A percentile compares a stretch with the other conserved stretches of the same genome.
Evolutionary conservation across 495 filamentous ascomycete species (phyloP).

Genomic region (Aspergillus baeticus): DNA sequence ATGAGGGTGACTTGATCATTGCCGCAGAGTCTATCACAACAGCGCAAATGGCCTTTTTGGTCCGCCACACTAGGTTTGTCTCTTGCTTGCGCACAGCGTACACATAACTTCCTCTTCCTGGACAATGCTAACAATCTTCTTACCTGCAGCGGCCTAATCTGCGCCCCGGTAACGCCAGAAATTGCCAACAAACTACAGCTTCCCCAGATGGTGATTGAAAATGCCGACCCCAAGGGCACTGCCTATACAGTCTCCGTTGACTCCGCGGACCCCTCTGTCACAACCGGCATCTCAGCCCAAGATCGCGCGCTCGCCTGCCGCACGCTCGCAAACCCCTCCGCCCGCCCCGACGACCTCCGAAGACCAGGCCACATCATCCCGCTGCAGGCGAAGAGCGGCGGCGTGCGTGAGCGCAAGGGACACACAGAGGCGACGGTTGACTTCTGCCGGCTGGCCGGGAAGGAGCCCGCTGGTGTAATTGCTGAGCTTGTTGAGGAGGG

Average conservation of each 20-base stretch:
- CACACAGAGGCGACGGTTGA: constrained; percentile 94
- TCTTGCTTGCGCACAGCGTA: not conserved
- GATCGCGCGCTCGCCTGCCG: constrained; percentile 83
- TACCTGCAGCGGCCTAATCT: constrained; percentile 73
- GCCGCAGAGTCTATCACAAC: constrained; percentile 83
- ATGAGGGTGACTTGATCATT: constrained; percentile 97
- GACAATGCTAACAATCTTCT: not conserved
- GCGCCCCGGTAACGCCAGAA: constrained; percentile 72
- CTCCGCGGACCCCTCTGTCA: constrained; percentile 65
- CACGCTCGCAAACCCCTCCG: constrained; percentile 66
- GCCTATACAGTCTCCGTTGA: constrained; percentile 91
- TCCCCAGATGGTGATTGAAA: constrained; percentile 85
- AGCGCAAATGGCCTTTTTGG: constrained; percentile 91
- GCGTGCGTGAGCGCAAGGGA: constrained; percentile 72
- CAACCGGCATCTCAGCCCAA: constrained; percentile 86
- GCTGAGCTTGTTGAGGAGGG: constrained; percentile 84
- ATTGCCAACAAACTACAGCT: constrained; percentile 67
- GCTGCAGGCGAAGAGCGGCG: constrained; percentile 74
- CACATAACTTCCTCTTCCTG: not conserved
- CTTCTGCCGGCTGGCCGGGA: constrained; percentile 78
- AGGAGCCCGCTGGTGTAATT: constrained; percentile 74
- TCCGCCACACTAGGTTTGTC: constrained; percentile 70
- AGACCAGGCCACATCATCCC: constrained; percentile 91
- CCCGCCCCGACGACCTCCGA: constrained; percentile 62
- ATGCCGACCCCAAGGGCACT: constrained; percentile 81